Base-by-base conservation (phyloP, 768 basidiomycete genomes). In the Leccinum boreale region DNA sequence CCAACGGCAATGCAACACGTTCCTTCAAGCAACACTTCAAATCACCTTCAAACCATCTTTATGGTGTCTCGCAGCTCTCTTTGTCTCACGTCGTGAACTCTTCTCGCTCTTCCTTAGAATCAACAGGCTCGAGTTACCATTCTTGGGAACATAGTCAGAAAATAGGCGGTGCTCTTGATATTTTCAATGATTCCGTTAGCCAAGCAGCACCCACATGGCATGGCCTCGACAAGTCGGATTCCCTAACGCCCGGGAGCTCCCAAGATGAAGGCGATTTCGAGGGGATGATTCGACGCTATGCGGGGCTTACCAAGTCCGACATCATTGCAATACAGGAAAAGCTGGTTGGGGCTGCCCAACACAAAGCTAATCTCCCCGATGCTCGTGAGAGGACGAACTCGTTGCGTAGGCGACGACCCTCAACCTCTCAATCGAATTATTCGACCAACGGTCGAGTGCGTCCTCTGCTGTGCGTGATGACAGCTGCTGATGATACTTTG, bases 81-180 rank as follows among this genome's bases (percentile, higher is more conserved):
- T 80, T 92, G 53, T 85, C 87, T 36, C 85, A 89, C 4, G 73
- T 88, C 17, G 81, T 80, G 15, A 92, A 86, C 60, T 88, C 89
- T 7, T 92, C 91, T 28, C 81, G 85, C 28, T 89, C 90, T 14
- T 93, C 92, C 6, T 73, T 93, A 21, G 89, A 86, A 58, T 92
- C 90, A 10, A 80, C 79, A 35, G 90, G 92, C 15, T 94, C 92
- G 3, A 93, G 92, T 71, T 93, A 90, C 70, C 90, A 92, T 68
- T 90, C 90, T 4, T 85, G 81, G 81, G 88, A 90, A 55, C 85
- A 74, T 21, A 84, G 73, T 50, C 73, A 85, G 58, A 75, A 74
- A 62, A 81, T 81, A 57, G 84, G 87, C 60, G 77, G 77, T 47
- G 69, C 79, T 50, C 70, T 81, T 53, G 79, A 76, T 48, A 63